Evolutionary conservation across 352 stramenopile genomes (phyloP), one percentile per base, ranked within the genome.

Genomic region (Phytopythium litorale): DNA sequence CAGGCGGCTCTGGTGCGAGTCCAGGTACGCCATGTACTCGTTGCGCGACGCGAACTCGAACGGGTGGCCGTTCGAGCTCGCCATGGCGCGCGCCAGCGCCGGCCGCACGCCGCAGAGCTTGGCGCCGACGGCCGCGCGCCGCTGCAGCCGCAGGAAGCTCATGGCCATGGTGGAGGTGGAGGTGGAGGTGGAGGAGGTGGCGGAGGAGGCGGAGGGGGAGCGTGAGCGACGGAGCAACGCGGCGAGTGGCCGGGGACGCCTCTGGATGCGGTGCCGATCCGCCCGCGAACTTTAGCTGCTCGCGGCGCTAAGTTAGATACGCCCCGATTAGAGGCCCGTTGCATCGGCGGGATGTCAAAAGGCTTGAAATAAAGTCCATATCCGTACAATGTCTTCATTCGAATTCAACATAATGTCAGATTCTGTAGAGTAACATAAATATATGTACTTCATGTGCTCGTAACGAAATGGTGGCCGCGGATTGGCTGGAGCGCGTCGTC

Each of bases 1-100:
- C 56, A 97, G 73, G 19, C 85, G 85, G 58, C 81, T 91, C 55
- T 94, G 85, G 70, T 92, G 73, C 57, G 67, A 67, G 45, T 78
- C 62, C 32, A 94, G 72, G 58, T 92, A 94, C 32, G 88, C 84
- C 50, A 75, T 82, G 71, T 94, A 94, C 71, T 94, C 85, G 59
- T 91, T 78, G 35, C 81, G 76, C 48, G 85, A 94, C 54, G 90
- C 81, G 60, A 94, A 94, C 38, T 79, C 77, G 68, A 94, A 94
- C 68, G 79, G 66, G 56, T 81, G 73, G 35, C 69, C 75, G 54
- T 86, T 58, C 54, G 70, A 7, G 38, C 38, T 73, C 33, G 75
- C 81, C 51, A 89, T 48, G 49, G 62, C 71, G 42, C 78, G 81
- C 45, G 55, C 19, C 25, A 65, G 55, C 21, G 70, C 62, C 38